Base-by-base conservation (phyloP, 768 basidiomycete genomes). In the Cystoderma amianthinum region DNA sequence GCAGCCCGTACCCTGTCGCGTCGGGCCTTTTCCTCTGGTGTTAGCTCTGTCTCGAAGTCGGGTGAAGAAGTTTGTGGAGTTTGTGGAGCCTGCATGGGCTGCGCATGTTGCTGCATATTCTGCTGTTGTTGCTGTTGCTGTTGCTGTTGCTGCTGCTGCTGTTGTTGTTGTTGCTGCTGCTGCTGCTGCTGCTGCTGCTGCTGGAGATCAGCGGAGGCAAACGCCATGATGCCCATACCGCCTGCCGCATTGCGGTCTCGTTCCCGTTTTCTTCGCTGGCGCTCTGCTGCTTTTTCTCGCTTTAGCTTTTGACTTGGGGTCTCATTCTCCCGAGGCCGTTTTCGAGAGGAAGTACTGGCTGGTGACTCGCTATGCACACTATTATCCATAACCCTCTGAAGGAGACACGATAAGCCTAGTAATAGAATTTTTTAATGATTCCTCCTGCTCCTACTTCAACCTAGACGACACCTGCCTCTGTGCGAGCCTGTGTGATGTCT, bases 241-340 rank as follows among this genome's bases (percentile, higher is more conserved):
- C 44, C 48, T 36, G 62, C 59, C 44, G 56, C 59, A 47, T 60
- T 62, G 33, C 72, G 62, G 55, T 78, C 75, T 42, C 85, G 75
- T 63, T 88, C 88, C 38, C 88, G 80, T 59, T 91, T 91, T 47
- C 85, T 60, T 36, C 88, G 76, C 58, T 91, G 88, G 45, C 88
- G 71, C 59, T 90, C 88, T 32, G 89, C 85, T 1, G 88, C 88
- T 59, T 90, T 89, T 71, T 87, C 85, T 50, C 88, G 76, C 58
- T 90, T 90, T 51, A 76, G 68, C 49, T 77, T 69, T 62, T 86
- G 83, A 43, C 72, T 73, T 20, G 78, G 74, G 9, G 83, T 82
- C 66, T 87, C 85, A 68, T 82, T 77, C 57, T 86, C 70, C 49
- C 84, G 71, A 32, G 76, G 64, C 18, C 82, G 72, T 60, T 81